Evolutionary conservation across 1,284 basidiomycete genomes (phyloP), one percentile per base, ranked within the genome.

Genomic region (Tilletiopsis washingtonensis): DNA sequence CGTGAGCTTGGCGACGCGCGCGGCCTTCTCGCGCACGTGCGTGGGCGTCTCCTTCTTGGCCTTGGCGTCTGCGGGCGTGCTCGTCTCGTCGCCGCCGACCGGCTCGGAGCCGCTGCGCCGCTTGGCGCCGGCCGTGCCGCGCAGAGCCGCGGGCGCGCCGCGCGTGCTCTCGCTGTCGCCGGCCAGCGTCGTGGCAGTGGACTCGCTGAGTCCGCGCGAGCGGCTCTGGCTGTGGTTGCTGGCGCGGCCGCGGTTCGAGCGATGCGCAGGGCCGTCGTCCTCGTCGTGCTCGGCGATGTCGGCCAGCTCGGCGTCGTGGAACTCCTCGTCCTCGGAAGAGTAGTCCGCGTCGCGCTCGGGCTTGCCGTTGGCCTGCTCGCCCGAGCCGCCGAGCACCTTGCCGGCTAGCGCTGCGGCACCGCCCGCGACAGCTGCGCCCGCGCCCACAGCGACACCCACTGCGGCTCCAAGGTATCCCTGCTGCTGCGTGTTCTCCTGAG

Each of bases 291-390:
- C 64, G 7, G 47, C 48, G 43, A 67, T 67, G 42, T 62, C 61
- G 41, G 58, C 61, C n/a, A 67, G 59, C 5, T 60, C 58, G 23
- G 64, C 64, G 37, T 67, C 64, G 41, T 56, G 54, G 54, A 65
- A 61, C 42, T 56, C 61, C 29, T 65, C 62, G 14, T 57, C 54
- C 24, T 25, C 27, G 19, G 29, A 44, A 0, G 53, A 52, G 15
- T 62, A 59, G 46, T 50, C 54, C 17, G 55, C 54, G 26, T 56
- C 37, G 20, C 54, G 41, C 7, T 44, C 41, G n/a, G n/a, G 39
- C 20, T 42, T 19, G 43, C 15, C 38, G 48, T 48, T 34, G 19
- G 15, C 44, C 26, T 50, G 4, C 12, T 49, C 21, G 9, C 5
- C 11, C n/a, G 21, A 17, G 17, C 9, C 37, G 37, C 24, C 26